Evolutionary conservation across 495 filamentous ascomycete species (phyloP), one percentile per base, ranked within the genome.

Genomic region (Xylaria telfairii): DNA sequence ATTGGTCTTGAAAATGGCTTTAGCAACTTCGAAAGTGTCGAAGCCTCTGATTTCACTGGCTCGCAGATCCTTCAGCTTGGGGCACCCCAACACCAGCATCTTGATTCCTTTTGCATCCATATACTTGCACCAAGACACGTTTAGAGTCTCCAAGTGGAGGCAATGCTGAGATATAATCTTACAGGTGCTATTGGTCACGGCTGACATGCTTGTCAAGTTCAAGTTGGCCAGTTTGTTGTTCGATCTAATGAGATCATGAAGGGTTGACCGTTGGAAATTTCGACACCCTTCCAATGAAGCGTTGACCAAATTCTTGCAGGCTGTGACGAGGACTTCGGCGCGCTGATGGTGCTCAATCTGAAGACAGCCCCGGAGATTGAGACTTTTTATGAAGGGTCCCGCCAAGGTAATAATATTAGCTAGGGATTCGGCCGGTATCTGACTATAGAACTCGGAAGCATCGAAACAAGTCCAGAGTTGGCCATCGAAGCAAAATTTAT

Each of bases 401-500:
- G 93, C 93, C 3, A 89, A 83, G 0, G 89, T 90, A 76, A 98
- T 93, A 67, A 99, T 92, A 78, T 92, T 94, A 53, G 93, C 88
- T 15, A 99, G 82, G 9, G 92, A 90, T 68, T 91, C 90, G 10
- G 92, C 92, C 0, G 96, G 90, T 67, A 99, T 98, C 49, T 92
- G 88, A 59, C 86, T 86, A 77, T 99, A 99, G 79, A 93, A 98
- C 39, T 91, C 89, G 0, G 95, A 89, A 0, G 93, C 91, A 76
- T 98, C 94, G 51, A 98, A 85, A 57, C 86, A 87, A 0, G 87
- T 88, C 96, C 96, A 99, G 21, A 99, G 82, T 80, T 99, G 96
- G 9, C 96, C 96, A 78, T 99, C 96, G 72, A 93, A 97, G 81
- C 95, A 98, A 84, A 94, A 91, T 41, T 86, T 82, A 78, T 97